A percentile compares a stretch with the other conserved stretches of the same genome.
Evolutionary conservation across 495 filamentous ascomycete species (phyloP).

Genomic region (Trichoderma reesei): DNA sequence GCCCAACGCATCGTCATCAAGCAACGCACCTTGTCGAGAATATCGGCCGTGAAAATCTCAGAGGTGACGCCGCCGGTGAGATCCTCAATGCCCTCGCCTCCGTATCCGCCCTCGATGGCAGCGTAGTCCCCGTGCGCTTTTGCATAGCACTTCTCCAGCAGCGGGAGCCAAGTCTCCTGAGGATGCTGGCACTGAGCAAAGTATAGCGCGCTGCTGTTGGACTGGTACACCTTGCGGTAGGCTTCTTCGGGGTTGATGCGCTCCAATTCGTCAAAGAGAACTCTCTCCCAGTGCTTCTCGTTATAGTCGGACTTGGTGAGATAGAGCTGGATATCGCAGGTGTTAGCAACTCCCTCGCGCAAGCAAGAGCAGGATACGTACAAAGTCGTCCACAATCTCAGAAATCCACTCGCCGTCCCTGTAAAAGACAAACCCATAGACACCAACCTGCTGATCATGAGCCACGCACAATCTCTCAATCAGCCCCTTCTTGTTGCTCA

Average conservation of each 20-base stretch:
- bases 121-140: constrained; percentile 87
- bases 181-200: constrained; percentile 78
- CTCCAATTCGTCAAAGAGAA: constrained; percentile 62
- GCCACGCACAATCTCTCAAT: constrained; percentile 80
- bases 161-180: constrained; percentile 90
- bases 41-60: constrained; percentile 68
- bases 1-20: too few relatives aligned
- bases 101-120: constrained; percentile 76
- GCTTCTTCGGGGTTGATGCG: constrained; percentile 66
- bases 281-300: constrained; percentile 54
- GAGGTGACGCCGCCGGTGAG: constrained; percentile 86
- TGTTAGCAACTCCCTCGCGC: constrained; percentile 13
- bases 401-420: constrained; percentile 90
- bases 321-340: constrained; percentile 42
- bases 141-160: constrained; percentile 93
- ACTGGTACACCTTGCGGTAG: constrained; percentile 66
- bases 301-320: constrained; percentile 77
- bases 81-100: constrained; percentile 86
- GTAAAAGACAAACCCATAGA: constrained; percentile 92
- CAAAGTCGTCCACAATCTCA: constrained; percentile 69
- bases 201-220: constrained; percentile 62
- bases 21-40: constrained; percentile 55
- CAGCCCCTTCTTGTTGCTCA: constrained; percentile 69
- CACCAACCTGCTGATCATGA: constrained; percentile 67
- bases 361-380: constrained; percentile 7